Evolutionary conservation across 2,329 filamentous ascomycete species (phyloP).

Genomic region (Scedosporium apiospermum): DNA sequence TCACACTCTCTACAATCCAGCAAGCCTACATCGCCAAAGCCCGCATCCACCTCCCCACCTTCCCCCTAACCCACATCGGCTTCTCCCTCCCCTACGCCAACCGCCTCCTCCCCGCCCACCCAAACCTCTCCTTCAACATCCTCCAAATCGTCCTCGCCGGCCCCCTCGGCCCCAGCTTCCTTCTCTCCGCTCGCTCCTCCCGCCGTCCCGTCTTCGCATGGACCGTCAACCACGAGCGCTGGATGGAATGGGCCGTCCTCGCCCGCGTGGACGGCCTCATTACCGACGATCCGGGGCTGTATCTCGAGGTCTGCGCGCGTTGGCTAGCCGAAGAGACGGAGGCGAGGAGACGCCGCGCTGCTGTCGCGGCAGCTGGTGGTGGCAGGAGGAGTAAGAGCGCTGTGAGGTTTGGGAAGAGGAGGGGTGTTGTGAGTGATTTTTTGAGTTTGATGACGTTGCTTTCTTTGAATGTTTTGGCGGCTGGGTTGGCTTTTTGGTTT

Average conservation of each 20-base stretch:
- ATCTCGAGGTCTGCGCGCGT: slow-evolving; percentile 47
- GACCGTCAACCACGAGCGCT: slow-evolving; percentile 73
- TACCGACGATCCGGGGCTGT: slow-evolving; percentile 70
- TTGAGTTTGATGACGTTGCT: slow-evolving; percentile 1
- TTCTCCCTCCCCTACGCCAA: slow-evolving; percentile 58
- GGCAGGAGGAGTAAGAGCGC: background rate
- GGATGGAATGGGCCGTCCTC: slow-evolving; percentile 73
- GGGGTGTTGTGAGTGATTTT: background rate
- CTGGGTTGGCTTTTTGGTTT: slow-evolving; percentile 1
- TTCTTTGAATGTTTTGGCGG: slow-evolving; percentile 4
- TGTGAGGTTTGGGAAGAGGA: background rate
- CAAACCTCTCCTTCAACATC: slow-evolving; percentile 71
- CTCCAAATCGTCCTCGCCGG: slow-evolving; percentile 59
- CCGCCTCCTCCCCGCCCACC: slow-evolving; percentile 51
- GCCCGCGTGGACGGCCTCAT: slow-evolving; percentile 60
- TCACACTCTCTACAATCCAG: slow-evolving; percentile 19
- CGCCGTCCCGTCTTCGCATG: slow-evolving; percentile 62
- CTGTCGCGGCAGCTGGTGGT: background rate
- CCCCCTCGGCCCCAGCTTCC: slow-evolving; percentile 56
- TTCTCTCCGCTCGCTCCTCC: slow-evolving; percentile 43
- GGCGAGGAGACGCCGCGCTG: background rate
- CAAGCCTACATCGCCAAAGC: slow-evolving; percentile 60
- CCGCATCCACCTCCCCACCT: slow-evolving; percentile 50
- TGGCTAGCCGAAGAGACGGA: slow-evolving; percentile 8
- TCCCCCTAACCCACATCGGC: slow-evolving; percentile 58